Base-by-base conservation (phyloP, 352 stramenopile species). In the Globisporangium canariense region DNA sequence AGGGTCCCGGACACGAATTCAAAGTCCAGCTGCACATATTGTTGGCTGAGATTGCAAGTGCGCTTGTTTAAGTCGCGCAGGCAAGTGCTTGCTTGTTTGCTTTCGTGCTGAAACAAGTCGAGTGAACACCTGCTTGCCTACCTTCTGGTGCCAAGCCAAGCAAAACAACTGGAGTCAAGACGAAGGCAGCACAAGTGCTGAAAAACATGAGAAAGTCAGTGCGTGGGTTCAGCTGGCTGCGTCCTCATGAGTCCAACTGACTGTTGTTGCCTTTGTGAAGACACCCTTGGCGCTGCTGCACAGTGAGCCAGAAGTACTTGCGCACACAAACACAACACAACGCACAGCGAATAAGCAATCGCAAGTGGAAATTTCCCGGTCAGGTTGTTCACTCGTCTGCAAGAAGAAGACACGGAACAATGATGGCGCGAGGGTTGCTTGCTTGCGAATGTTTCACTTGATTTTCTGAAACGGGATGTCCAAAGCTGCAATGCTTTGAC, bases 301-400 rank as follows among this genome's bases (percentile, higher is more conserved):
- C 32, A 25, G 22, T 25, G 22, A 25, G 22, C 22, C 22, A 25
- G 22, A 25, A 25, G 22, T 25, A 25, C 22, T 25, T 25, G 22
- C 22, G 22, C 22, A 25, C 22, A 41, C 36, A 16, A 16, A 11
- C 13, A 11, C 36, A 41, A 40, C 34, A 8, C 47, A 34, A 11
- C 49, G 49, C 49, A 38, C 49, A 54, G 5, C 46, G 9, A 55
- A 38, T 55, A 55, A 55, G 49, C 49, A 55, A 38, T 55, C 49
- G 49, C 49, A 10, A 8, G 49, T 22, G 13, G 25, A 55, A 22
- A 38, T 38, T 55, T 55, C 49, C 22, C 49, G 6, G 9, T 32
- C 46, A 25, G 25, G 25, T 28, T 28, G 25, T 28, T 28, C 20
- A 28, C 25, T 55, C 49, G 49, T 38, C 25, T 38, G 49, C 49